A percentile compares a stretch with the other conserved stretches of the same genome.
These are phyloP conservation scores for Saccharomyces hybrid DNA, from an alignment of 1,139 yeast species.

Conservation along the genomic window DNA sequence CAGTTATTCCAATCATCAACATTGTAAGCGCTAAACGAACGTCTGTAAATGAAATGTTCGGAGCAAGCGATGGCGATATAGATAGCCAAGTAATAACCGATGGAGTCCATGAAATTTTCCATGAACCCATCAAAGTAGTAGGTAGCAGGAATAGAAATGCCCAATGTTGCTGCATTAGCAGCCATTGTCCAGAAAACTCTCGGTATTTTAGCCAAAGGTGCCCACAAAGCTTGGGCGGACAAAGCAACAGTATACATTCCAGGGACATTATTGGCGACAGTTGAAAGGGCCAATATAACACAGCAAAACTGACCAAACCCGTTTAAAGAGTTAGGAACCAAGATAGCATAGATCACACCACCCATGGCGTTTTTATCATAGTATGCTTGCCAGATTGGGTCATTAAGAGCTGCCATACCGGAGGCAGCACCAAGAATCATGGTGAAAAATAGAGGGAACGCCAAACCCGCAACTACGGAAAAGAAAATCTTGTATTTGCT, in stretches of 20 bases:
- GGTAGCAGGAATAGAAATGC: constrained; percentile 82
- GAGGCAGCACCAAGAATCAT: constrained; percentile 83
- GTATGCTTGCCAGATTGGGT: constrained; percentile 39
- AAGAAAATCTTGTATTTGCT: constrained; percentile 52
- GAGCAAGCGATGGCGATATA: no score
- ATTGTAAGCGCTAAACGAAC: no score
- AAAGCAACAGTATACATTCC: constrained; percentile 84
- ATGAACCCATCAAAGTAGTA: constrained; percentile 63
- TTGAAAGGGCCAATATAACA: constrained; percentile 72
- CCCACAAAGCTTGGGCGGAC: constrained; percentile 77
- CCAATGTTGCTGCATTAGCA: constrained; percentile 70
- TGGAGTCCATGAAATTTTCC: constrained; percentile 79
- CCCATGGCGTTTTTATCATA: constrained; percentile 49
- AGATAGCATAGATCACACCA: constrained; percentile 69
- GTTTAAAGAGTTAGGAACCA: constrained; percentile 72
- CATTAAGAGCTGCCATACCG: constrained; percentile 47
- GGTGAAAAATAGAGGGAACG: constrained; percentile 60
- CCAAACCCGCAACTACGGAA: constrained; percentile 55
- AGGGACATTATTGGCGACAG: constrained; percentile 85
- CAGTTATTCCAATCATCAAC: no score
- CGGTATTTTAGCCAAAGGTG: constrained; percentile 62
- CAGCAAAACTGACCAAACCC: constrained; percentile 86
- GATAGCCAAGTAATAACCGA: constrained; percentile 54
- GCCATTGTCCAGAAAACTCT: constrained; percentile 71
- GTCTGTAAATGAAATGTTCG: no score